These are phyloP conservation scores for Dictyostelium purpureum DNA, from an alignment of 78 protist genomes.

Conservation along the genomic window DNA sequence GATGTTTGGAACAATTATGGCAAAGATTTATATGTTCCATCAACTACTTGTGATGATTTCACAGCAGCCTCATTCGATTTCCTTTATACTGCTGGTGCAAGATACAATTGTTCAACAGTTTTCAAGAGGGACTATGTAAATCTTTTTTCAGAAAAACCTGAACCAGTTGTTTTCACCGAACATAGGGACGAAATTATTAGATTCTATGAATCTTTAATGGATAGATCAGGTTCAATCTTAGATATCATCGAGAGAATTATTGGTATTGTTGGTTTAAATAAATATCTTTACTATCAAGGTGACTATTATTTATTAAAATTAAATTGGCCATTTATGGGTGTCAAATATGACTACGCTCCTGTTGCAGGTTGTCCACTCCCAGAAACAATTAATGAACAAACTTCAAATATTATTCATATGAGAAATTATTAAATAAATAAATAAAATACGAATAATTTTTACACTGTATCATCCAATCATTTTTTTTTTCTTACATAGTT, in stretches of 20 bases:
- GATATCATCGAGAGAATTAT: slow-evolving; percentile 13
- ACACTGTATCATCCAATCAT: no score
- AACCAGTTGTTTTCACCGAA: slow-evolving; percentile 13
- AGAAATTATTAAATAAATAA: no score
- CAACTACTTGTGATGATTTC: slow-evolving; percentile 76
- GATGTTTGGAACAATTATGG: slow-evolving; percentile 64
- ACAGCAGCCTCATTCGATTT: not conserved
- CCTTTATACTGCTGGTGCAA: not conserved
- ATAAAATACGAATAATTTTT: no score
- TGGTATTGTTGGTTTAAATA: slow-evolving; percentile 27
- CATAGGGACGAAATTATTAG: slow-evolving; percentile 17
- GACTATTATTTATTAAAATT: slow-evolving; percentile 15
- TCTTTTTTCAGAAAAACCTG: slow-evolving; percentile 45
- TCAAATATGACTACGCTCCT: slow-evolving; percentile 34
- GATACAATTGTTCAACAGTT: slow-evolving; percentile 18
- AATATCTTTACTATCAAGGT: slow-evolving; percentile 30
- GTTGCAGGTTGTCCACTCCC: slow-evolving; percentile 43
- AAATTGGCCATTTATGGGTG: slow-evolving; percentile 40
- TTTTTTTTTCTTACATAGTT: no score
- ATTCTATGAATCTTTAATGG: not conserved
- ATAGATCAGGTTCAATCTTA: not conserved
- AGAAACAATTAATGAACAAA: no score
- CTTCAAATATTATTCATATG: no score
- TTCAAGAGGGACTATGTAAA: slow-evolving; percentile 70
- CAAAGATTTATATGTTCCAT: slow-evolving; percentile 4